phyloP scores from a whole-genome alignment of 805 yeast species.

The Yarrowia porcina region DNA sequence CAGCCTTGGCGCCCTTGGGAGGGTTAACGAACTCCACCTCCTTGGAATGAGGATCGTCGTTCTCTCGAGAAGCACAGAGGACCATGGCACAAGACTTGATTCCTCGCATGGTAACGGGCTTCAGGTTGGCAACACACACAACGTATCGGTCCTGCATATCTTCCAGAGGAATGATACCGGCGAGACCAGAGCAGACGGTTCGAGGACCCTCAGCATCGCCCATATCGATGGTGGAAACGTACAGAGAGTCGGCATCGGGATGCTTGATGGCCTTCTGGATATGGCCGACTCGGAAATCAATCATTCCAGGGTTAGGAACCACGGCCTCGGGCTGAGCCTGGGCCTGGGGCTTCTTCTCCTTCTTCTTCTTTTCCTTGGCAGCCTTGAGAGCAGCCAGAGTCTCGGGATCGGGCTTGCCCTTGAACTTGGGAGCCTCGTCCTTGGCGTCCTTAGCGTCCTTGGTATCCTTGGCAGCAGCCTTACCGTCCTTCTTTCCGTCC shows the following conservation, averaged over 20 bases:
- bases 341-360: slow-evolving; percentile 52
- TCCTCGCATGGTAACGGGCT: slow-evolving; percentile 98
- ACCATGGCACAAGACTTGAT: slow-evolving; percentile 96
- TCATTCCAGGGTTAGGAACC: slow-evolving; percentile 75
- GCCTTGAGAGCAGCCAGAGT: slow-evolving; percentile 35
- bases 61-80: slow-evolving; percentile 69
- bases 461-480: slow-evolving; percentile 26
- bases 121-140: slow-evolving; percentile 89
- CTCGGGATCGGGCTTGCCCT: slow-evolving; percentile 53
- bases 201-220: slow-evolving; percentile 98
- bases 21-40: slow-evolving; percentile 91
- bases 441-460: too few species aligned
- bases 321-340: slow-evolving; percentile 49
- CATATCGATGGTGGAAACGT: slow-evolving; percentile 93
- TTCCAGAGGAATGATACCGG: slow-evolving; percentile 82
- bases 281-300: slow-evolving; percentile 93
- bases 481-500: slow-evolving; percentile 29
- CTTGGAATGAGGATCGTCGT: slow-evolving; percentile 41
- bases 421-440: slow-evolving; percentile 28
- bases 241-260: slow-evolving; percentile 95
- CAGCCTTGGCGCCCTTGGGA: slow-evolving; percentile 88
- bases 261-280: slow-evolving; percentile 95
- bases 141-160: slow-evolving; percentile 94
- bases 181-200: slow-evolving; percentile 97
- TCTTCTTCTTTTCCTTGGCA: slow-evolving; percentile 36